A percentile compares a stretch with the other conserved stretches of the same genome.
These are phyloP conservation scores for Centaurea solstitialis DNA, from an alignment of 129 eudicot species.

Conservation along the genomic window DNA sequence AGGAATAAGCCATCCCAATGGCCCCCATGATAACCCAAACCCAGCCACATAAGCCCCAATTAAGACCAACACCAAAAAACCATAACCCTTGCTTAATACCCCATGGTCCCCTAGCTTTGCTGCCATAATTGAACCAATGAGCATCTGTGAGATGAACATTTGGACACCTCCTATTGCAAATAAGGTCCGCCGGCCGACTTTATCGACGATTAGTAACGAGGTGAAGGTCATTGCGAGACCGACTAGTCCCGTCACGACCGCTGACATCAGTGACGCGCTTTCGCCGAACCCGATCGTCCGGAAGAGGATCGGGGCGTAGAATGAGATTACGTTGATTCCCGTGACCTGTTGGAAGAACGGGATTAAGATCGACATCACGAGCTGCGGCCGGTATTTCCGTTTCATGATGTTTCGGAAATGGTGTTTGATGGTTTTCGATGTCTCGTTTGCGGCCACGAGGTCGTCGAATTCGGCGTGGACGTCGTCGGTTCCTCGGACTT, in stretches of 20 bases:
- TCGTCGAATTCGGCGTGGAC: constrained; percentile 67
- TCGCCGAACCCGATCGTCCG: constrained; percentile 60
- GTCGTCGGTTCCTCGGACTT: constrained; percentile 52
- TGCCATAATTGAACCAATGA: constrained; percentile 57
- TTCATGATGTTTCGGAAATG: constrained; percentile 37
- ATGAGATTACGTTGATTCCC: constrained; percentile 52
- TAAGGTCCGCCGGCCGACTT: constrained; percentile 46
- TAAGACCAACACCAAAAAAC: constrained; percentile 41
- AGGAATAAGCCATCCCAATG: constrained; percentile 70
- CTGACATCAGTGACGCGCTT: constrained; percentile 57
- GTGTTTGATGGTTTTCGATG: constrained; percentile 40
- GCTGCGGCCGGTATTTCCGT: constrained; percentile 46
- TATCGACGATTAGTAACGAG: constrained; percentile 58
- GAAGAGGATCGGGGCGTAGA: constrained; percentile 52
- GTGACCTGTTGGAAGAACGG: constrained; percentile 62
- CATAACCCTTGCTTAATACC: constrained; percentile 53
- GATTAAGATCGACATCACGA: constrained; percentile 48
- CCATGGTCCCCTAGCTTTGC: constrained; percentile 65
- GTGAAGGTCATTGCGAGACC: constrained; percentile 39
- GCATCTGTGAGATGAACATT: constrained; percentile 59
- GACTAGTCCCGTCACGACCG: constrained; percentile 52
- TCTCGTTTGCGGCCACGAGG: constrained; percentile 49
- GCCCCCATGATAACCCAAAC: constrained; percentile 82
- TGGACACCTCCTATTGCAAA: constrained; percentile 52
- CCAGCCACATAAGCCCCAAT: constrained; percentile 59